Conservation (phyloP, 257 asterid species). For the Solanum dulcamara region DNA sequence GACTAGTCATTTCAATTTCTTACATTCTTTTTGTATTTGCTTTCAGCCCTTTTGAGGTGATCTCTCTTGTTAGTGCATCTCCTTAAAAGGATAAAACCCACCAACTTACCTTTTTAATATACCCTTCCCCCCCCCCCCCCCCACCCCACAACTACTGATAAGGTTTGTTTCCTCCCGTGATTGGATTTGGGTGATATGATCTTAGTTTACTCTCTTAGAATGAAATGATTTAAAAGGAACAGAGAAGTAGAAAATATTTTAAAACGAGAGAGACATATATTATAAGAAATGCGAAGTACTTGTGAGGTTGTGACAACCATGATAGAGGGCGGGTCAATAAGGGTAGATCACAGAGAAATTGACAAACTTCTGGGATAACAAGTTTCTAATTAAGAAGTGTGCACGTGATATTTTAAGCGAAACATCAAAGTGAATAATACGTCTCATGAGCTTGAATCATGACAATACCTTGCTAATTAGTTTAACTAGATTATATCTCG, state of each 20-base stretch:
- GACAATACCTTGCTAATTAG: background rate
- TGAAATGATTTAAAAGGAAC: background rate
- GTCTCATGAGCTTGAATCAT: background rate
- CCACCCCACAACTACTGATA: background rate
- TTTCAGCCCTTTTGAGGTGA: constrained; percentile 77
- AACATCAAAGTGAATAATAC: background rate
- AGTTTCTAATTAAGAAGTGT: background rate
- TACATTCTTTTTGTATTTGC: constrained; percentile 20
- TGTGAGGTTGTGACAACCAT: background rate
- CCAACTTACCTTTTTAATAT: background rate
- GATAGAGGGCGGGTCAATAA: background rate
- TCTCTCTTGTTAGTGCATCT: background rate
- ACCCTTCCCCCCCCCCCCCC: background rate
- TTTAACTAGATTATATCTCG: too few relatives aligned
- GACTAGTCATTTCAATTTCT: constrained; percentile 3
- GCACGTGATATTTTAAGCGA: background rate
- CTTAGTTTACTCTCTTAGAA: background rate
- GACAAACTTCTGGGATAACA: background rate
- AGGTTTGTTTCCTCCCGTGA: background rate
- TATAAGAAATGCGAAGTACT: background rate
- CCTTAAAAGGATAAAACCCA: background rate
- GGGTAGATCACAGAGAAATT: background rate
- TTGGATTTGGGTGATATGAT: background rate
- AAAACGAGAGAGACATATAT: background rate
- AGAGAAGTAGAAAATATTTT: background rate